Evolutionary conservation across 495 filamentous ascomycete genomes (phyloP).

Genomic region (Mytilinidion resinicola): DNA sequence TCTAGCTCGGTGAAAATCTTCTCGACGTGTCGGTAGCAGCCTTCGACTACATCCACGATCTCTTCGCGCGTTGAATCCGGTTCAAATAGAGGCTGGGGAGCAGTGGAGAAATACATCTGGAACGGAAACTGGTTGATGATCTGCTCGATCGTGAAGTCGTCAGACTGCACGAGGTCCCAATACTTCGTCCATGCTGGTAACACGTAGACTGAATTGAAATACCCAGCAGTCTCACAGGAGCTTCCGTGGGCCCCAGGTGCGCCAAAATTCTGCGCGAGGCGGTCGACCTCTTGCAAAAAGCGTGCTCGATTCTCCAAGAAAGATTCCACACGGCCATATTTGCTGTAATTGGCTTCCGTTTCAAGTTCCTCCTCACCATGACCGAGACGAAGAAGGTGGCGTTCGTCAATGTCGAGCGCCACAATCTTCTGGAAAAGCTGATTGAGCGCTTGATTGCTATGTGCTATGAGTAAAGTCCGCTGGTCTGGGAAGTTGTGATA

Average conservation of each 20-base stretch:
- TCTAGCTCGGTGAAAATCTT: constrained; percentile 91
- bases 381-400: constrained; percentile 86
- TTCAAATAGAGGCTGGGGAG: constrained; percentile 79
- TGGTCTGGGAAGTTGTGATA: constrained; percentile 96
- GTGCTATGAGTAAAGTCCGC: constrained; percentile 86
- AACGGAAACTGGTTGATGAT: constrained; percentile 81
- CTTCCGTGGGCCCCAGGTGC: constrained; percentile 88
- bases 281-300: constrained; percentile 78
- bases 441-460: constrained; percentile 96
- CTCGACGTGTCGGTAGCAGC: constrained; percentile 84
- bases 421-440: constrained; percentile 99
- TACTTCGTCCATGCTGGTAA: constrained; percentile 84
- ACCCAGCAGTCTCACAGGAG: constrained; percentile 93
- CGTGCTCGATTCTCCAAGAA: constrained; percentile 83
- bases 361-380: constrained; percentile 93
- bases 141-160: constrained; percentile 49
- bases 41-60: constrained; percentile 68
- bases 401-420: constrained; percentile 87
- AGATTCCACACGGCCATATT: constrained; percentile 89
- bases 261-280: constrained; percentile 72
- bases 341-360: constrained; percentile 83
- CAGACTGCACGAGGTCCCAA: constrained; percentile 47
- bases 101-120: constrained; percentile 78
- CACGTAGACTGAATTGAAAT: constrained; percentile 91
- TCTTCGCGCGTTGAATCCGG: constrained; percentile 55